phyloP scores from a whole-genome alignment of 306 rosid species.

The Trifolium fragiferum region DNA sequence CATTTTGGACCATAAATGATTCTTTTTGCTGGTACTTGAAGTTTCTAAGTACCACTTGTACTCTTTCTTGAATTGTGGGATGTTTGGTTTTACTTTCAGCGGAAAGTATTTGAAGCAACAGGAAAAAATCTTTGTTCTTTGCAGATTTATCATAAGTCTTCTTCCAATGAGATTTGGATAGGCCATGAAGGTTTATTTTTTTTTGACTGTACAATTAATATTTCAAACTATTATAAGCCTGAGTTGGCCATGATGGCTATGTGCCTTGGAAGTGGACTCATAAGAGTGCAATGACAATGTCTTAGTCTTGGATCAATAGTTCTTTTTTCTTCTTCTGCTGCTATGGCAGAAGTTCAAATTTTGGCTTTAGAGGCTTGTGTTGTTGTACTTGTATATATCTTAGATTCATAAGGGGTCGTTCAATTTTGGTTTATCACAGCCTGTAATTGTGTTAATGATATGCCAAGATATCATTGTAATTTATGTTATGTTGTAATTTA shows the following conservation, averaged over 20 bases:
- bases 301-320: conserved; percentile 24
- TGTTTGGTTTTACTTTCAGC: conserved; percentile 31
- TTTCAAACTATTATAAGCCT: conserved; percentile 38
- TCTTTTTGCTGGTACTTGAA: conserved; percentile 49
- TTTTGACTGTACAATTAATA: conserved; percentile 43
- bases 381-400: conserved; percentile 45
- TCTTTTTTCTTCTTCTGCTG: conserved; percentile 34
- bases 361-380: conserved; percentile 37
- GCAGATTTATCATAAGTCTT: conserved; percentile 53
- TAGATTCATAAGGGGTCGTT: conserved; percentile 40
- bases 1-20: conserved; percentile 48
- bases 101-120: conserved; percentile 41
- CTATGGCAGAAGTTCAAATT: conserved; percentile 41
- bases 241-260: conserved; percentile 30
- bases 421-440: conserved; percentile 44
- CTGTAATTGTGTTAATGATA: conserved; percentile 45
- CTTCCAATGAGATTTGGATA: conserved; percentile 48
- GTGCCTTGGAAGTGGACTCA: conserved; percentile 44
- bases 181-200: conserved; percentile 35
- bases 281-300: conserved; percentile 26
- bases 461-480: conserved; percentile 38
- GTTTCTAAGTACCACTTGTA: conserved; percentile 38
- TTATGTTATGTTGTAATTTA: conserved; percentile 38
- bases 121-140: conserved; percentile 44
- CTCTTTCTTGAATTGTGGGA: conserved; percentile 36